Conservation (phyloP, 2,329 filamentous ascomycete genomes). For the Aspergillus oerlinghausenensis region DNA sequence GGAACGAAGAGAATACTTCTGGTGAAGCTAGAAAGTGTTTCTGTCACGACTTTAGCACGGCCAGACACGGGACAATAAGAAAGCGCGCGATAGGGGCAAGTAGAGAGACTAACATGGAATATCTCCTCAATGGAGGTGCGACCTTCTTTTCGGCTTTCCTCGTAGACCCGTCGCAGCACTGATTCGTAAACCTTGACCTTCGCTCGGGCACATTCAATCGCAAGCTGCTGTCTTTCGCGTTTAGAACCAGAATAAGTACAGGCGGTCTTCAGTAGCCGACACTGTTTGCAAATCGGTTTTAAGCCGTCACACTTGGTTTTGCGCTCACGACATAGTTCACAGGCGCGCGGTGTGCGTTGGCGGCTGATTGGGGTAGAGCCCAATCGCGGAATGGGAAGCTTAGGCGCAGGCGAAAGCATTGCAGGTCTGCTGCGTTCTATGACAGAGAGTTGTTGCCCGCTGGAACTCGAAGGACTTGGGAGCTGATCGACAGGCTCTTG, state of each 20-base stretch:
- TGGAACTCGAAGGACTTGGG: no score
- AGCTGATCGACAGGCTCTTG: no score
- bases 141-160: background rate
- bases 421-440: background rate
- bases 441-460: no score
- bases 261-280: constrained; percentile 1
- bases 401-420: background rate
- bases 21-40: constrained; percentile 10
- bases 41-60: constrained; percentile 1
- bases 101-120: constrained; percentile 6
- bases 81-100: background rate
- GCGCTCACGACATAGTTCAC: constrained; percentile 11
- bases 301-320: constrained; percentile 19
- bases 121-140: constrained; percentile 8
- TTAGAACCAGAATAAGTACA: constrained; percentile 16
- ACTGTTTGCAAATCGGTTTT: constrained; percentile 13
- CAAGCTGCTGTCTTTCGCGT: constrained; percentile 9
- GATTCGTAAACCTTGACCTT: constrained; percentile 11
- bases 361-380: background rate
- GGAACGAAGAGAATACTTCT: constrained; percentile 9
- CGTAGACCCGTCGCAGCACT: constrained; percentile 10
- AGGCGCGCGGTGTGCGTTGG: constrained; percentile 13
- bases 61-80: background rate
- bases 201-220: constrained; percentile 5
- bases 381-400: constrained; percentile 1